Evolutionary conservation across 1,139 yeast species (phyloP).

Genomic region (Pichia terricola): DNA sequence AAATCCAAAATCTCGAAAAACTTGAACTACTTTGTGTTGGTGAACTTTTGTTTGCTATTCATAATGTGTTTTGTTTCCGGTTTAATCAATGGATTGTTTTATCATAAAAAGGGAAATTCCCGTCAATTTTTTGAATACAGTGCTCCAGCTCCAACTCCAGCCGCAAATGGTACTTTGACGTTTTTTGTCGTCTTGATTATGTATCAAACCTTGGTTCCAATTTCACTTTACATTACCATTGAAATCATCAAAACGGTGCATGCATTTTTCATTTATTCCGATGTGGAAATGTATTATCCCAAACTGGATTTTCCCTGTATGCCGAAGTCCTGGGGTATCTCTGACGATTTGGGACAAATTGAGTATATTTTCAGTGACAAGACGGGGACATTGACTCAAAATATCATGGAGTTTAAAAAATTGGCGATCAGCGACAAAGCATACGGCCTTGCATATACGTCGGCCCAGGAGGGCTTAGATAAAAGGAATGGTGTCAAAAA

Average conservation of each 20-base stretch:
- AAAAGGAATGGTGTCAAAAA: constrained; percentile 43
- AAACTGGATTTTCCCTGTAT: constrained; percentile 48
- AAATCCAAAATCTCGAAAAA: constrained; percentile 44
- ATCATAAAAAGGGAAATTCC: constrained; percentile 28
- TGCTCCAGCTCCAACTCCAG: constrained; percentile 42
- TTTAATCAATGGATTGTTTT: constrained; percentile 42
- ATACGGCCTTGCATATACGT: constrained; percentile 55
- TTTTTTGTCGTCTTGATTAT: constrained; percentile 45
- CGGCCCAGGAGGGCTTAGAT: constrained; percentile 50
- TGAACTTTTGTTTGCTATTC: constrained; percentile 40
- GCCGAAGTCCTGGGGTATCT: constrained; percentile 53
- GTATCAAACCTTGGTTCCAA: constrained; percentile 51
- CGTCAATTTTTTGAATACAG: constrained; percentile 40
- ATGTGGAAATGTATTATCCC: constrained; percentile 41
- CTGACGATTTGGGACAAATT: constrained; percentile 58
- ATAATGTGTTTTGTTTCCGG: constrained; percentile 45
- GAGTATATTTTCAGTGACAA: constrained; percentile 55
- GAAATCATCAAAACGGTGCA: constrained; percentile 53
- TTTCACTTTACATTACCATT: constrained; percentile 49
- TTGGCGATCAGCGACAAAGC: constrained; percentile 41
- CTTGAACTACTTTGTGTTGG: constrained; percentile 39
- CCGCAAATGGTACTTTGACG: constrained; percentile 41
- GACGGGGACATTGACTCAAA: constrained; percentile 53
- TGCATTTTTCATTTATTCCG: constrained; percentile 47
- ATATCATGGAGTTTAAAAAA: constrained; percentile 52